Conservation (phyloP, 1,139 yeast genomes). For the Pichia sp. region DNA sequence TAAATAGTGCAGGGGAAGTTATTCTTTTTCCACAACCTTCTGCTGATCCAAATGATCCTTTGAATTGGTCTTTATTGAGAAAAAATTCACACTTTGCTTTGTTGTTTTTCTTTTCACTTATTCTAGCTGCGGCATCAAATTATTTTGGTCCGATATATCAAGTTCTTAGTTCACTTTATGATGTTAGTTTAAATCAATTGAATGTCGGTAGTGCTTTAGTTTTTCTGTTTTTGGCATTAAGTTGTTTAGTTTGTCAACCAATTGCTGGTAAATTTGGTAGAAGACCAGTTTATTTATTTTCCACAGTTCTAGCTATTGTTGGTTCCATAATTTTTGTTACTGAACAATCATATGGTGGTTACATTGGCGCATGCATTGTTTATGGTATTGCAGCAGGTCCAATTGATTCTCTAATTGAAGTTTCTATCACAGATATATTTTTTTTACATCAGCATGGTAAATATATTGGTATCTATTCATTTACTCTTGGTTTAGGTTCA, state of each 20-base stretch:
- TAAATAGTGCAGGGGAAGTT: conserved; percentile 25
- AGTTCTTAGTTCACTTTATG: conserved; percentile 31
- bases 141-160: conserved; percentile 39
- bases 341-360: conserved; percentile 27
- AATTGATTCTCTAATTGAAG: conserved; percentile 42
- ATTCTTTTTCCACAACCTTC: conserved; percentile 35
- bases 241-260: conserved; percentile 44
- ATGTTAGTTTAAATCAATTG: conserved; percentile 34
- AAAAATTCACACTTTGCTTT: conserved; percentile 26
- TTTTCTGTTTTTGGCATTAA: conserved; percentile 40
- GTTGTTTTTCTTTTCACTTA: conserved; percentile 34
- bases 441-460: conserved; percentile 43
- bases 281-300: conserved; percentile 38
- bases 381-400: conserved; percentile 44
- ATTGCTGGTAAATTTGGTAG: conserved; percentile 37
- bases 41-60: conserved; percentile 33
- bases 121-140: conserved; percentile 36
- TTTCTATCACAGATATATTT: conserved; percentile 42
- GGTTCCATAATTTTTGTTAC: conserved; percentile 34
- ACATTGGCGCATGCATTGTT: conserved; percentile 33
- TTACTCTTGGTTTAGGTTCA: conserved; percentile 41
- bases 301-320: conserved; percentile 17
- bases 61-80: conserved; percentile 26
- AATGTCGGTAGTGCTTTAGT: conserved; percentile 36
- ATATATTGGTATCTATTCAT: conserved; percentile 34